A percentile compares a stretch with the other conserved stretches of the same genome.
Evolutionary conservation across 345 rosid species (phyloP).

Genomic region (Salix viminalis): DNA sequence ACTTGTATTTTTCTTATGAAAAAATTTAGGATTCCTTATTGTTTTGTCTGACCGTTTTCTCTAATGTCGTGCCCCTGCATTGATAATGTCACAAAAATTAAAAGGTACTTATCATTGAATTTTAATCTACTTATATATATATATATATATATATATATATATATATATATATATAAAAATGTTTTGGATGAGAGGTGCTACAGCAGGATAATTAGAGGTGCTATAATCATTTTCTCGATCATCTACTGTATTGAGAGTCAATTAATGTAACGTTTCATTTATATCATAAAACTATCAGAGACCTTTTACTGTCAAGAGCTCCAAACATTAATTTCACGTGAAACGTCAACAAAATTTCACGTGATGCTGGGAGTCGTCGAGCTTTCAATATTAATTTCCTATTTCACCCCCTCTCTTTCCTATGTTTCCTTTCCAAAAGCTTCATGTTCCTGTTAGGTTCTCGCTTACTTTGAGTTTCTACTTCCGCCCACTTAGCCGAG

Average conservation of each 20-base stretch:
- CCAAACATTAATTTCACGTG: background rate
- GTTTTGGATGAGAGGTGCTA: no score
- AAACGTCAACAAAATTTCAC: background rate
- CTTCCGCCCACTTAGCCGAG: background rate
- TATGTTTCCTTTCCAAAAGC: background rate
- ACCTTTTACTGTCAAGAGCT: no score
- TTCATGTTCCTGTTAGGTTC: background rate
- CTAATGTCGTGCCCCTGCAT: background rate
- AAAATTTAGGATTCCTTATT: background rate
- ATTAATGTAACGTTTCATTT: background rate
- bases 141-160: no score
- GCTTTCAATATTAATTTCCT: background rate
- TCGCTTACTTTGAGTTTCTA: background rate
- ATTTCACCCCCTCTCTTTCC: background rate
- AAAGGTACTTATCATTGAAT: no score
- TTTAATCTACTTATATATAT: no score
- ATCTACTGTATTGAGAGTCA: background rate
- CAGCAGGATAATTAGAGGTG: background rate
- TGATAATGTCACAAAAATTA: background rate
- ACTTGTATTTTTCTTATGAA: background rate
- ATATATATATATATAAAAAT: no score
- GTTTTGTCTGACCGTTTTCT: background rate
- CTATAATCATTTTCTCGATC: background rate
- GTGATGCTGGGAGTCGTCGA: background rate
- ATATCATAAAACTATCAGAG: background rate